phyloP scores from a whole-genome alignment of 768 basidiomycete genomes.

The Russula vinacea region DNA sequence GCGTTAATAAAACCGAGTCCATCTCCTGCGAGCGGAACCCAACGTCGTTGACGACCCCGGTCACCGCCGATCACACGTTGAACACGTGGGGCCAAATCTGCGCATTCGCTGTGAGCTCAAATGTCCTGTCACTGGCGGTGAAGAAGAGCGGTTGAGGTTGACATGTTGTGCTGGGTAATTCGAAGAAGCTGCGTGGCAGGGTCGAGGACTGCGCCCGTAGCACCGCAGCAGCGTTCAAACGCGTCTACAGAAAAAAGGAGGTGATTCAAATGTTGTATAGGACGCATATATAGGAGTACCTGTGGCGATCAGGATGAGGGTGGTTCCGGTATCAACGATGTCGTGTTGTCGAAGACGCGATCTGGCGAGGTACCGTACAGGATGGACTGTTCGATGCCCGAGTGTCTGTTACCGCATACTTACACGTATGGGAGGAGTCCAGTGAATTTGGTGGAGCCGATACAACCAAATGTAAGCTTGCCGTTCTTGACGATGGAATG shows the following conservation, averaged over 20 bases:
- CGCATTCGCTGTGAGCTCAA: constrained; percentile 44
- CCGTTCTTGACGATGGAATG: constrained; percentile 34
- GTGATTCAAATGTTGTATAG: constrained; percentile 26
- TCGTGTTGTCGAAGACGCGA: constrained; percentile 35
- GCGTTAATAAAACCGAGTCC: no score
- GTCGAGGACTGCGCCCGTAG: constrained; percentile 37
- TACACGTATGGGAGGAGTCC: no score
- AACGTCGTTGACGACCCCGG: constrained; percentile 37
- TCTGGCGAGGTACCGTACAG: constrained; percentile 31
- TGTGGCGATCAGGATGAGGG: constrained; percentile 37
- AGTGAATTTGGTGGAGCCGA: constrained; percentile 37
- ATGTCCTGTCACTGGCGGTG: constrained; percentile 37
- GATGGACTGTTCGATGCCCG: constrained; percentile 39
- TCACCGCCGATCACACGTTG: constrained; percentile 46
- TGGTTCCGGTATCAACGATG: constrained; percentile 41
- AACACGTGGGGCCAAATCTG: constrained; percentile 45
- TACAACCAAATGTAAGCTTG: constrained; percentile 40
- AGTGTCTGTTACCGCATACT: no score
- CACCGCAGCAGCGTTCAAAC: constrained; percentile 34
- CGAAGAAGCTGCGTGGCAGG: constrained; percentile 36
- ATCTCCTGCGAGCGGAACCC: no score
- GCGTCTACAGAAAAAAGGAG: constrained; percentile 33
- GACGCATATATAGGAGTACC: constrained; percentile 27
- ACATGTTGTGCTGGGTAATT: no score
- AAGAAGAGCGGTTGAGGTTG: no score